Evolutionary conservation across 768 basidiomycete genomes (phyloP).

Genomic region (Auriculariales sp.): DNA sequence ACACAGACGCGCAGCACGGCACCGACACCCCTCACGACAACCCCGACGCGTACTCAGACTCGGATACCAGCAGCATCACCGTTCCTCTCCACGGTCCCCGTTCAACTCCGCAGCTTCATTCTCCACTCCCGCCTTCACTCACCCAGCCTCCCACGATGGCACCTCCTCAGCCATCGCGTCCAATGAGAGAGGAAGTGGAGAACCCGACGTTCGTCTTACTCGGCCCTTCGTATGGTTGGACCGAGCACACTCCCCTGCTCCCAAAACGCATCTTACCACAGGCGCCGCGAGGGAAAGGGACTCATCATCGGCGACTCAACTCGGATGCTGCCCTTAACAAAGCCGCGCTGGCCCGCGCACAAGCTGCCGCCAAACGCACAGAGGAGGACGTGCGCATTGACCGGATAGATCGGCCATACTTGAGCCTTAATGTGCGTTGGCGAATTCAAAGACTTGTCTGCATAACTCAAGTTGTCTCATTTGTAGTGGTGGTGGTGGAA

Average conservation of each 20-base stretch:
- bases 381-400: conserved; percentile 48
- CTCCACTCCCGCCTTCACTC: too few species aligned
- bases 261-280: conserved; percentile 7
- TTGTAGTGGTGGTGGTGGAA: conserved; percentile 80
- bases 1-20: too few species aligned
- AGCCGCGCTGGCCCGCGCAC: conserved; percentile 13
- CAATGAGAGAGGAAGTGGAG: background rate
- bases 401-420: conserved; percentile 27
- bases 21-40: too few species aligned
- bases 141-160: too few species aligned
- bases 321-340: conserved; percentile 12
- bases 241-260: conserved; percentile 1
- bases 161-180: background rate
- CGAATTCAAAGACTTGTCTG: background rate
- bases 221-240: background rate
- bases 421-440: background rate
- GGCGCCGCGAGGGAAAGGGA: conserved; percentile 2
- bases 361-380: conserved; percentile 24
- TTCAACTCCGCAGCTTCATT: too few species aligned
- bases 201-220: background rate
- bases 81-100: too few species aligned
- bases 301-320: conserved; percentile 11
- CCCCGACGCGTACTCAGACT: too few species aligned
- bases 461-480: background rate
- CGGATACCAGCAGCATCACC: too few species aligned